These are phyloP conservation scores for Corymbia calophylla DNA, from an alignment of 441 rosid species.

Conservation along the genomic window DNA sequence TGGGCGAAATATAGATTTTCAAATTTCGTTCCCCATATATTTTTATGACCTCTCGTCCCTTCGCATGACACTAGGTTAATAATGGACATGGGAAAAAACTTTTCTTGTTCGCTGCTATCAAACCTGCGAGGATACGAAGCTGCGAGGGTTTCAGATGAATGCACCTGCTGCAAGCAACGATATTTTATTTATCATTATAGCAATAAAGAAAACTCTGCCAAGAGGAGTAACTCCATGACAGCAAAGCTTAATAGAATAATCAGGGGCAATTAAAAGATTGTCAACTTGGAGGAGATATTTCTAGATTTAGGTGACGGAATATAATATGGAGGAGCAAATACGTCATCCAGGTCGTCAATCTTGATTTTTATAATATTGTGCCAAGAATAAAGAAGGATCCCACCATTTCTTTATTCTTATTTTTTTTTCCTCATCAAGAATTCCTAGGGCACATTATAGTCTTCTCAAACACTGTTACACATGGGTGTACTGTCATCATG, in stretches of 20 bases:
- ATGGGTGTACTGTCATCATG: not conserved
- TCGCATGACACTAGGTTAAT: not conserved
- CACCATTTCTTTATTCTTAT: not conserved
- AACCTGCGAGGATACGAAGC: not conserved
- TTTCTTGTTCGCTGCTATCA: not conserved
- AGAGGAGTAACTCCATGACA: not conserved
- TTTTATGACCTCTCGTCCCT: not conserved
- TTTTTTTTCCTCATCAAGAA: not conserved
- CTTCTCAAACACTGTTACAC: not conserved
- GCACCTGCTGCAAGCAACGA: not conserved
- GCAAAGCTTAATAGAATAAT: not conserved
- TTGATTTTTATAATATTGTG: not conserved
- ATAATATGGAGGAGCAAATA: not conserved
- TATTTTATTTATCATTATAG: not conserved
- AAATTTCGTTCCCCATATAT: not conserved
- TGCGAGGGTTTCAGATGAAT: not conserved
- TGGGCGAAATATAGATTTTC: not conserved
- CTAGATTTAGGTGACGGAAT: not conserved
- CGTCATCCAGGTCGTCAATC: not conserved
- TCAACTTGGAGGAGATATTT: not conserved
- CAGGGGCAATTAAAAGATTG: not conserved
- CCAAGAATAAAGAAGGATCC: not conserved
- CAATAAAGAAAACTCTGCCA: not conserved
- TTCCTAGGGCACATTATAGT: not conserved
- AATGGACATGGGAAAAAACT: not conserved